A percentile compares a stretch with the other conserved stretches of the same genome.
Conservation (phyloP, 2,329 filamentous ascomycete species). For the Aureobasidium leucospermi region DNA sequence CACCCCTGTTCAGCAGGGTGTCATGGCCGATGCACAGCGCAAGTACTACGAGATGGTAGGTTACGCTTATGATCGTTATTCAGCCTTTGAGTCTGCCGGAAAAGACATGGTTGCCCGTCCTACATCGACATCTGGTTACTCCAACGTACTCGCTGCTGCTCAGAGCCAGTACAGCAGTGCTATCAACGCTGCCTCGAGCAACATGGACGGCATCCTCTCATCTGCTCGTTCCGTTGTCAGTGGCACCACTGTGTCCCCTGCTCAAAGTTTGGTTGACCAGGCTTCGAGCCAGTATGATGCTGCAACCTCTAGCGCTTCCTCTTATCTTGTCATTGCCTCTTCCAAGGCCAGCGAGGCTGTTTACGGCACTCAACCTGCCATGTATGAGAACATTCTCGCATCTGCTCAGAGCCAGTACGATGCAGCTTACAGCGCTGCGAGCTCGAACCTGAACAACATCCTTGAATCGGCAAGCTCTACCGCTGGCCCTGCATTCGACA, state of each 20-base stretch:
- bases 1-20: constrained; percentile 47
- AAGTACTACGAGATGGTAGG: constrained; percentile 74
- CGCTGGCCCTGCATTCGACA: constrained; percentile 22
- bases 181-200: constrained; percentile 26
- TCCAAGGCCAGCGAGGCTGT: constrained; percentile 35
- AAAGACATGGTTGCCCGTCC: constrained; percentile 49
- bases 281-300: constrained; percentile 26
- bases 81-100: constrained; percentile 64
- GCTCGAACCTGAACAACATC: constrained; percentile 22
- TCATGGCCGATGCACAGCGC: constrained; percentile 54
- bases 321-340: constrained; percentile 7
- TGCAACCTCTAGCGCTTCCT: constrained; percentile 23
- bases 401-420: constrained; percentile 45
- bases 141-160: constrained; percentile 63
- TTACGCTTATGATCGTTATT: constrained; percentile 70
- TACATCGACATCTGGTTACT: constrained; percentile 55
- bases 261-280: constrained; percentile 23
- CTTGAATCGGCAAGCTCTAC: constrained; percentile 20
- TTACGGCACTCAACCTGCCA: constrained; percentile 51
- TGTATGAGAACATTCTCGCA: constrained; percentile 64
- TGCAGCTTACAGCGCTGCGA: constrained; percentile 27
- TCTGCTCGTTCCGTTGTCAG: constrained; percentile 20
- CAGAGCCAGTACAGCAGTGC: constrained; percentile 30
- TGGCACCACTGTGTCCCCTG: constrained; percentile 21
- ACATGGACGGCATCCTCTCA: constrained; percentile 21